phyloP scores from a whole-genome alignment of 2,329 filamentous ascomycete genomes.

The Didymella pomorum region DNA sequence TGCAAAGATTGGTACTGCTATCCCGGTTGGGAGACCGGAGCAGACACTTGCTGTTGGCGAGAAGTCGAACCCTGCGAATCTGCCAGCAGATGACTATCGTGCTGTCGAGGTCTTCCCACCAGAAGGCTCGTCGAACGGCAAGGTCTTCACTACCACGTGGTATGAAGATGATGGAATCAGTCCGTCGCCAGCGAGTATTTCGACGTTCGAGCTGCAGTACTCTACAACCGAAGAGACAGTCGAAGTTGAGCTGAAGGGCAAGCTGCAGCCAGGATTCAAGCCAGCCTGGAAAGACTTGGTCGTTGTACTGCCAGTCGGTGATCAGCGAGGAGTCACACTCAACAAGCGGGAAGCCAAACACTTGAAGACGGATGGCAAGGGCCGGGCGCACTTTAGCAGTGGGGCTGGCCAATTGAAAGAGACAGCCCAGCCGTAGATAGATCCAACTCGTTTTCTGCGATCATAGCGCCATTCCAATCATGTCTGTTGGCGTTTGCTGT shows the following conservation, averaged over 20 bases:
- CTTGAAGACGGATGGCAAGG: no score
- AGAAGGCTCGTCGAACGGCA: constrained; percentile 47
- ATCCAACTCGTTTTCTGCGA: no score
- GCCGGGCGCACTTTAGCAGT: no score
- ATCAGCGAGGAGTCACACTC: constrained; percentile 45
- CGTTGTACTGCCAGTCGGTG: constrained; percentile 61
- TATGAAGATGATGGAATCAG: constrained; percentile 67
- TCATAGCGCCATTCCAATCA: no score
- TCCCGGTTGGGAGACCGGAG: constrained; percentile 61
- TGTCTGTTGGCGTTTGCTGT: no score
- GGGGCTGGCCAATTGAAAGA: no score
- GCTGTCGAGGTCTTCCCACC: constrained; percentile 67
- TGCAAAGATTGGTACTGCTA: constrained; percentile 62
- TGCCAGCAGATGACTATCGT: constrained; percentile 63
- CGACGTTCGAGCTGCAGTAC: constrained; percentile 38
- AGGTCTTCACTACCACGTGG: constrained; percentile 57
- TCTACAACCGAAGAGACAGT: constrained; percentile 55
- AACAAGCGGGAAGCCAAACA: no score
- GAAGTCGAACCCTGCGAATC: constrained; percentile 53
- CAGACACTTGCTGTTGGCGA: constrained; percentile 64
- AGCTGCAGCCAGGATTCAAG: constrained; percentile 53
- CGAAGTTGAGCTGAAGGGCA: constrained; percentile 53
- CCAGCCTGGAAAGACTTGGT: constrained; percentile 61
- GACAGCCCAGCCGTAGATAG: no score
- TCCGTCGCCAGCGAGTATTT: constrained; percentile 45